These are phyloP conservation scores for Meira miltonrushii DNA, from an alignment of 1,284 basidiomycete genomes.

Conservation along the genomic window DNA sequence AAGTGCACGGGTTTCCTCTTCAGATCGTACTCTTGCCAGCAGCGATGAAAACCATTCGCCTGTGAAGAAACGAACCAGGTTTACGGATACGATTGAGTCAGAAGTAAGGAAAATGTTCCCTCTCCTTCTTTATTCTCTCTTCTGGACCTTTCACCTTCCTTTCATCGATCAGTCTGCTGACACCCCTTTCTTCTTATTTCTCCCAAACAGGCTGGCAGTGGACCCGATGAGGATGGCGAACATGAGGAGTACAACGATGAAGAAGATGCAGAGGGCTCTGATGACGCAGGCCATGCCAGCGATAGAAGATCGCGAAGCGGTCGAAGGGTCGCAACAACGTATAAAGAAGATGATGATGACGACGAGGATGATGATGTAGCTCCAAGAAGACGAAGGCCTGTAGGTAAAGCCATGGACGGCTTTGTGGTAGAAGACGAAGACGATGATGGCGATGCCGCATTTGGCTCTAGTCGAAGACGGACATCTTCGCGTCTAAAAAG, in stretches of 20 bases:
- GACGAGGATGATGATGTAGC: not conserved
- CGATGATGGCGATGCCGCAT: constrained; percentile 10
- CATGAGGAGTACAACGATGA: constrained; percentile 5
- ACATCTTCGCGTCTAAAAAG: not conserved
- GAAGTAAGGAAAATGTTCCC: no score
- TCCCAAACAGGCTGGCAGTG: not conserved
- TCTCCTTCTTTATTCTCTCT: no score
- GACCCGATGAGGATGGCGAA: constrained; percentile 4
- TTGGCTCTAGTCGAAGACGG: not conserved
- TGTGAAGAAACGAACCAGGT: no score
- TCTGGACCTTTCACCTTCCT: no score
- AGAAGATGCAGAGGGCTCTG: constrained; percentile 4
- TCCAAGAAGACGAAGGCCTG: not conserved
- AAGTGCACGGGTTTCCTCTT: no score
- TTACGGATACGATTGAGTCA: no score
- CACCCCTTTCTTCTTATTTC: no score
- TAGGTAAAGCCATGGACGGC: not conserved
- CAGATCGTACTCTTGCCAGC: no score
- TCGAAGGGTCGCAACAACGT: constrained; percentile 6
- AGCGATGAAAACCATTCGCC: no score
- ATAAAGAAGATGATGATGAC: constrained; percentile 5
- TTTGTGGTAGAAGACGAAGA: constrained; percentile 8
- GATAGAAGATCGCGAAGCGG: constrained; percentile 5
- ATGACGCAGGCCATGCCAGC: not conserved
- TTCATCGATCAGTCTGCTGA: no score